A percentile compares a stretch with the other conserved stretches of the same genome.
Conservation (phyloP, 2,329 filamentous ascomycete species). For the Neospermospora avenae region DNA sequence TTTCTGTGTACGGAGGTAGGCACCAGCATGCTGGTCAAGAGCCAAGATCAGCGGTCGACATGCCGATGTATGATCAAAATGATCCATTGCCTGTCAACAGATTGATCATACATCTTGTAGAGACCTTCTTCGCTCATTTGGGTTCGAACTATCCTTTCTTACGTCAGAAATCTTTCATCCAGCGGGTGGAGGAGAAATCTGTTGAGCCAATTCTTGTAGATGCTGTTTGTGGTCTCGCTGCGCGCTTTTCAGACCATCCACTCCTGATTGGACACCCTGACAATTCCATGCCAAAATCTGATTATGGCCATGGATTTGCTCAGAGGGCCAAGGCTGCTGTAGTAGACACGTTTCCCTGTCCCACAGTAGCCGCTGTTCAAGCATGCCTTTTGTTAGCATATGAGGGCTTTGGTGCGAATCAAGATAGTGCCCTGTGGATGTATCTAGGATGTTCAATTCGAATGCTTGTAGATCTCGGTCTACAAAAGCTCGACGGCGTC, state of each 20-base stretch:
- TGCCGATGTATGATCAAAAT: conserved; percentile 74
- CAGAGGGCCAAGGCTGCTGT: conserved; percentile 80
- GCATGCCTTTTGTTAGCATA: conserved; percentile 82
- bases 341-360: conserved; percentile 78
- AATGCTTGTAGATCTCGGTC: conserved; percentile 74
- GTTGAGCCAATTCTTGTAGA: conserved; percentile 84
- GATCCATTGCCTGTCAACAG: conserved; percentile 69
- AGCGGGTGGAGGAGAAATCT: conserved; percentile 74
- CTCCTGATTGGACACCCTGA: conserved; percentile 49
- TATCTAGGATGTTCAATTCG: conserved; percentile 85
- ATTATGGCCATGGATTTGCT: conserved; percentile 74
- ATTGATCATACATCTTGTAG: conserved; percentile 71
- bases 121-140: conserved; percentile 77
- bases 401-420: conserved; percentile 82
- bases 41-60: conserved; percentile 33
- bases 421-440: conserved; percentile 92
- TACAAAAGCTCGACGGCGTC: conserved; percentile 78
- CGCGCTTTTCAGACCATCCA: conserved; percentile 69
- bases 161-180: conserved; percentile 67
- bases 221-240: conserved; percentile 77
- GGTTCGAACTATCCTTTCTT: conserved; percentile 87
- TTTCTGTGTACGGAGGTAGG: conserved; percentile 23
- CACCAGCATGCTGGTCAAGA: conserved; percentile 27
- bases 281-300: conserved; percentile 52
- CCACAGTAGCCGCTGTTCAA: conserved; percentile 79